Evolutionary conservation across 495 filamentous ascomycete species (phyloP), one percentile per base, ranked within the genome.

Genomic region (Daldinia caldariorum): DNA sequence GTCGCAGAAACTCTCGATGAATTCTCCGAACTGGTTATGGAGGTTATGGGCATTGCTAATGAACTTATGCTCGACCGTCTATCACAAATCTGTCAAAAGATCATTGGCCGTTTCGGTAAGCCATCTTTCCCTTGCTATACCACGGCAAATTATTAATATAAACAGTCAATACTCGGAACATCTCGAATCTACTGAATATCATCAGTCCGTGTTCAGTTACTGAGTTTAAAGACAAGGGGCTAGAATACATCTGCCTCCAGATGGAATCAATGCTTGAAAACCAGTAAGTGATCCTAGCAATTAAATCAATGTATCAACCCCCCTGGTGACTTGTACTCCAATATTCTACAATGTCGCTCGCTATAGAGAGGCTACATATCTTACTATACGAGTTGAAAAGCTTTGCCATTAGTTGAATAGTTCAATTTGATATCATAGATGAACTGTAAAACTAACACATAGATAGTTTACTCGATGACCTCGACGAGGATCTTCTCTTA

Each of bases 51-150:
- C 60, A 90, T 93, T 39, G 92, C 93, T 8, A 92, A 99, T 73
- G 95, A 98, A 72, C 83, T 99, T 64, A 97, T 99, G 94, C 86
- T 99, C 38, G 94, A 97, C 75, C 83, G 93, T 31, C 80, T 99
- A 29, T 92, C 90, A 12, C 92, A 97, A 76, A 88, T 94, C 13
- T 98, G 94, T 77, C 95, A 99, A 74, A 89, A 89, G 61, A 80
- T 92, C 47, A 86, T 98, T 64, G 95, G 95, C n/a, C 87, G 85
- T 41, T 97, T 94, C 79, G 75, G 75, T 90, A 60, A 47, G 72
- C 70, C 41, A 4, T 50, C 20, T 45, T 59, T 22, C 22, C 47
- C 37, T n/a, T 26, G 47, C 5, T 7, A 7, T 8, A 14, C 18
- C 53, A 20, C 45, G 26, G 18, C 64, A 7, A 88, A 9, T 14